Conservation (phyloP, 352 stramenopile genomes). For the Phytophthora cactorum region DNA sequence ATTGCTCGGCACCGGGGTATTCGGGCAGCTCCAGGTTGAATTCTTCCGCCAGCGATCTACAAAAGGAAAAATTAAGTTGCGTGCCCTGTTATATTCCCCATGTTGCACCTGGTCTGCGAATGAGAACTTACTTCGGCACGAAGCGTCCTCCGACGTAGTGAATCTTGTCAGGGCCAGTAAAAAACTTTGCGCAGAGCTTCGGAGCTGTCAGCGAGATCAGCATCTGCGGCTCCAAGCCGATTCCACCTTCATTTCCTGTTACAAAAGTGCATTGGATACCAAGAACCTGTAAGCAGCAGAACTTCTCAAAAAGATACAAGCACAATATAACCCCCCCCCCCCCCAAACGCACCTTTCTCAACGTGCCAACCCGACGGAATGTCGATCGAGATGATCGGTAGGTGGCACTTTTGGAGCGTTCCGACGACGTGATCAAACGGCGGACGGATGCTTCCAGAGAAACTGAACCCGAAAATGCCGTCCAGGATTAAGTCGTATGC, state of each 20-base stretch:
- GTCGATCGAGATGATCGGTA: conserved; percentile 96
- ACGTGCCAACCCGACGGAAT: conserved; percentile 99
- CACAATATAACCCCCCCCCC: background rate
- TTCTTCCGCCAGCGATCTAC: conserved; percentile 60
- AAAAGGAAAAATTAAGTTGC: background rate
- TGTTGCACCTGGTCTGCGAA: background rate
- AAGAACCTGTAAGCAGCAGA: background rate
- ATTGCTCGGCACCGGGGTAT: conserved; percentile 70
- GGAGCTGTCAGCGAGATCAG: conserved; percentile 97
- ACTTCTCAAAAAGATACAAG: background rate
- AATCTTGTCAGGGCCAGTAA: conserved; percentile 71
- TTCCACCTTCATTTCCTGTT: conserved; percentile 70
- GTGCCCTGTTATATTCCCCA: background rate
- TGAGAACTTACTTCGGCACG: conserved; percentile 83
- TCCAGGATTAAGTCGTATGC: conserved; percentile 96
- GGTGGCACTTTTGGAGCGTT: conserved; percentile 56
- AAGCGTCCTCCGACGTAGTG: conserved; percentile 98
- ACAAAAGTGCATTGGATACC: background rate
- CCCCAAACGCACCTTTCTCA: conserved; percentile 67
- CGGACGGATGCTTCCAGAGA: conserved; percentile 83
- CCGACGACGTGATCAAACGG: conserved; percentile 93
- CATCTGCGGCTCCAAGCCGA: conserved; percentile 91
- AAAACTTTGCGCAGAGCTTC: conserved; percentile 93
- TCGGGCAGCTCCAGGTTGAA: conserved; percentile 69
- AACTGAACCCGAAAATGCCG: conserved; percentile 99